These are phyloP conservation scores for Blechomonas ayalai DNA, from an alignment of 208 protist genomes.

Conservation along the genomic window DNA sequence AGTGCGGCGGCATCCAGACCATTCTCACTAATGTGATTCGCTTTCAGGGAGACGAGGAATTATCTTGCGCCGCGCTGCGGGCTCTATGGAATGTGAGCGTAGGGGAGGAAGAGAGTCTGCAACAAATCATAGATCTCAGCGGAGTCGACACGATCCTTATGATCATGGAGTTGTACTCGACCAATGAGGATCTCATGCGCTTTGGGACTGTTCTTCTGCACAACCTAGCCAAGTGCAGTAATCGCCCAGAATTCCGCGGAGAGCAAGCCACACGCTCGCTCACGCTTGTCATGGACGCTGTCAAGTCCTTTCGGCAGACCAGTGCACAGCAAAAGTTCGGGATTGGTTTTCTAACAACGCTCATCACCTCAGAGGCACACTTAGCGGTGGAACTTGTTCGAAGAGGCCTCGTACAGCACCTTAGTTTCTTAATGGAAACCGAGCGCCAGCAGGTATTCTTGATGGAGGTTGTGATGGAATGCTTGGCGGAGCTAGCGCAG, in stretches of 20 bases:
- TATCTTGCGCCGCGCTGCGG: slow-evolving; percentile 40
- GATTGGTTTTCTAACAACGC: slow-evolving; percentile 57
- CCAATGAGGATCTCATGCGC: slow-evolving; percentile 55
- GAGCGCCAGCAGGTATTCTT: slow-evolving; percentile 67
- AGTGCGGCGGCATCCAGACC: slow-evolving; percentile 37
- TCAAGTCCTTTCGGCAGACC: slow-evolving; percentile 40
- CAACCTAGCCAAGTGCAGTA: slow-evolving; percentile 51
- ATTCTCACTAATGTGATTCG: slow-evolving; percentile 46
- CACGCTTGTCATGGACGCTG: slow-evolving; percentile 35
- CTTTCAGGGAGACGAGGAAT: slow-evolving; percentile 53
- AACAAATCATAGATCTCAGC: slow-evolving; percentile 33
- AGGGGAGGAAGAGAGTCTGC: slow-evolving; percentile 26
- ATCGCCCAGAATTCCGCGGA: slow-evolving; percentile 26
- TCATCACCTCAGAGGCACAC: slow-evolving; percentile 26
- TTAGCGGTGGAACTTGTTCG: slow-evolving; percentile 46
- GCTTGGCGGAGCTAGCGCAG: slow-evolving; percentile 60
- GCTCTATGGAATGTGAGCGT: slow-evolving; percentile 84
- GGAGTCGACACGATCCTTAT: slow-evolving; percentile 39
- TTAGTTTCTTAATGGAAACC: slow-evolving; percentile 39
- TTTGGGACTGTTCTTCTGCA: slow-evolving; percentile 64
- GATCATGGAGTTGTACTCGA: slow-evolving; percentile 52
- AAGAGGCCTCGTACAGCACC: slow-evolving; percentile 46
- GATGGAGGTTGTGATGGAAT: slow-evolving; percentile 71
- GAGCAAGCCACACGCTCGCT: slow-evolving; percentile 28
- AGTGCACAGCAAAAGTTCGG: slow-evolving; percentile 82